Evolutionary conservation across 768 basidiomycete genomes (phyloP), one percentile per base, ranked within the genome.

Genomic region (Mycena latifolia): DNA sequence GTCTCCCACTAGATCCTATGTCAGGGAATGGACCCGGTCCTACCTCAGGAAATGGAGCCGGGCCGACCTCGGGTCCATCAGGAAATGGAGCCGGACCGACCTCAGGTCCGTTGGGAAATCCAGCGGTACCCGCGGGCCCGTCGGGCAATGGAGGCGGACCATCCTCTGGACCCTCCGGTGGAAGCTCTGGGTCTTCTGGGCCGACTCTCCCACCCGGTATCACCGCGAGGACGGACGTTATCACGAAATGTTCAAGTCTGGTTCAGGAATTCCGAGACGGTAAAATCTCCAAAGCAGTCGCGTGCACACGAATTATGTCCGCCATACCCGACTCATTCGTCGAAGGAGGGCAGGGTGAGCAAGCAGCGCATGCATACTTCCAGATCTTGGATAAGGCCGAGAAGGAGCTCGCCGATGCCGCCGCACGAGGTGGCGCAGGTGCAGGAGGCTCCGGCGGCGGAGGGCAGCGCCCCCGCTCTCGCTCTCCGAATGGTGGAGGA

Each of bases 1-100:
- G 10, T 1, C 5, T 9, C 33, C 29, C 57, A n/a, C n/a, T n/a
- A n/a, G n/a, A n/a, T 27, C 57, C 57, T 59, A 59, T 50, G 47
- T 59, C 57, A 59, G 37, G 24, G 22, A 33, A 59, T 59, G 57
- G 25, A n/a, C 17, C 22, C 47, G 14, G 25, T 17, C 12, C 57
- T 50, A 11, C 15, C 39, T 1, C 4, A 25, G 1, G n/a, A n/a
- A n/a, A n/a, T n/a, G n/a, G n/a, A n/a, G n/a, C n/a, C n/a, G n/a
- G n/a, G n/a, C n/a, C n/a, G n/a, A n/a, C n/a, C n/a, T n/a, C n/a
- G n/a, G n/a, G n/a, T n/a, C n/a, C n/a, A n/a, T n/a, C n/a, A n/a
- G n/a, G n/a, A n/a, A n/a, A n/a, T n/a, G n/a, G n/a, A n/a, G n/a
- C n/a, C n/a, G n/a, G n/a, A n/a, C n/a, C n/a, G n/a, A n/a, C n/a